Evolutionary conservation across 2,329 filamentous ascomycete species (phyloP), one percentile per base, ranked within the genome.

Genomic region (Paracorniculantispora psalliotae): DNA sequence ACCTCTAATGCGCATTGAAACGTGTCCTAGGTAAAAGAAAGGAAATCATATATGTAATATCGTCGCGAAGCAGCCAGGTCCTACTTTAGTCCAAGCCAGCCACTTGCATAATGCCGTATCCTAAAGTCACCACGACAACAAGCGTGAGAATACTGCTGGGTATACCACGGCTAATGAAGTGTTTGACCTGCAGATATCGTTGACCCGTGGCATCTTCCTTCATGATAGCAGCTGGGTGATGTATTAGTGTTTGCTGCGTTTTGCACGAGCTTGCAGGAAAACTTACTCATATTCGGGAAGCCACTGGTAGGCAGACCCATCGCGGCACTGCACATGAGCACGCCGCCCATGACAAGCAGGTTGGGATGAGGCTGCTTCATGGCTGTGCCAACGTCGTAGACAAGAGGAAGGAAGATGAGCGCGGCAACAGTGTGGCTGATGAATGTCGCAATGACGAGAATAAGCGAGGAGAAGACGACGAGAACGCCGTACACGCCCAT

Each of bases 271-370:
- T 28, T 44, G 44, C 60, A 23, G 39, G 41, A 12, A 59, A 48
- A 89, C 92, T 81, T 84, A 96, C 92, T 99, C 94, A 99, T 99
- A 67, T 99, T 99, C 1, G 94, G 94, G 77, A 99, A 99, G 9
- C 94, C 96, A 71, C 88, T 93, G 0, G 94, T 99, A 2, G 94
- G 94, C 73, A 99, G 75, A 13, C 88, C 94, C 94, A 99, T 99
- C 2, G 73, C 94, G n/a, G 92, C 92, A 64, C 89, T 93, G 70
- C 94, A 97, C 92, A 99, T 99, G 63, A 99, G 77, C 12, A 96
- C 93, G 57, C 90, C 88, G 0, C 87, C 90, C 93, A 99, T 97
- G 63, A 99, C 94, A 61, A 99, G 77, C 61, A 99, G 76, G 73
- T 97, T 97, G 9, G 94, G 93, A 71, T 96, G 92, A 28, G 93